phyloP scores from a whole-genome alignment of 108 stramenopile species.

The Nitzschia inconspicua region DNA sequence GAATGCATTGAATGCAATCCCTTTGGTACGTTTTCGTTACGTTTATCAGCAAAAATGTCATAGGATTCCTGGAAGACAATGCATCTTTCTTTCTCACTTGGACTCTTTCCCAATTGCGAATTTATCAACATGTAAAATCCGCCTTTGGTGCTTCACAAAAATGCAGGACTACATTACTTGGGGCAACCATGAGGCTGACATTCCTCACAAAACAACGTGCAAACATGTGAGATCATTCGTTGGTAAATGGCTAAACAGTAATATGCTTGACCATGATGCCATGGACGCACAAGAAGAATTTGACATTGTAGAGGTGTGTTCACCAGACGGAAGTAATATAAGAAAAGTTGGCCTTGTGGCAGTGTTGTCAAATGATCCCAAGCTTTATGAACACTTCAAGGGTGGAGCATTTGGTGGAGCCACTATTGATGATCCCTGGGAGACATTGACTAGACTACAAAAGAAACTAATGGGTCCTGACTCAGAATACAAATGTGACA shows the following conservation, averaged over 20 bases:
- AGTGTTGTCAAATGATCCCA: slow-evolving; percentile 41
- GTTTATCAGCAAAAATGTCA: no score
- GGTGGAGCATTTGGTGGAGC: slow-evolving; percentile 43
- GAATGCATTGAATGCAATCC: slow-evolving; percentile 29
- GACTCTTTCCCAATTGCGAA: neutral
- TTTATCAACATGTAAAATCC: neutral
- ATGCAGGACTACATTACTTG: no score
- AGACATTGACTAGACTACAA: slow-evolving; percentile 27
- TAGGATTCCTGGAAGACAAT: no score
- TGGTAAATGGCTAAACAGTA: slow-evolving; percentile 43
- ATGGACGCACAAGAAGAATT: slow-evolving; percentile 38
- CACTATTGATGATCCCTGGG: slow-evolving; percentile 42
- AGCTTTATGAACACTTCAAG: slow-evolving; percentile 40
- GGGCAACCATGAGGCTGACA: slow-evolving; percentile 24
- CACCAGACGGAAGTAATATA: slow-evolving; percentile 28
- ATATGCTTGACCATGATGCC: slow-evolving; percentile 48
- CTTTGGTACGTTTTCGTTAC: no score
- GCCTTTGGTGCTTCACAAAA: no score
- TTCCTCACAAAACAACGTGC: slow-evolving; percentile 31
- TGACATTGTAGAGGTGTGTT: slow-evolving; percentile 32
- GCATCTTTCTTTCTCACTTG: neutral
- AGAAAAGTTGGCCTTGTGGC: slow-evolving; percentile 36
- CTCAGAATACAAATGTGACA: slow-evolving; percentile 31
- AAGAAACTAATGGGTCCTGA: slow-evolving; percentile 20
- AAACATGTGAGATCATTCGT: slow-evolving; percentile 31